These are phyloP conservation scores for Claviceps maximensis DNA, from an alignment of 2,329 filamentous ascomycete genomes.

Conservation along the genomic window DNA sequence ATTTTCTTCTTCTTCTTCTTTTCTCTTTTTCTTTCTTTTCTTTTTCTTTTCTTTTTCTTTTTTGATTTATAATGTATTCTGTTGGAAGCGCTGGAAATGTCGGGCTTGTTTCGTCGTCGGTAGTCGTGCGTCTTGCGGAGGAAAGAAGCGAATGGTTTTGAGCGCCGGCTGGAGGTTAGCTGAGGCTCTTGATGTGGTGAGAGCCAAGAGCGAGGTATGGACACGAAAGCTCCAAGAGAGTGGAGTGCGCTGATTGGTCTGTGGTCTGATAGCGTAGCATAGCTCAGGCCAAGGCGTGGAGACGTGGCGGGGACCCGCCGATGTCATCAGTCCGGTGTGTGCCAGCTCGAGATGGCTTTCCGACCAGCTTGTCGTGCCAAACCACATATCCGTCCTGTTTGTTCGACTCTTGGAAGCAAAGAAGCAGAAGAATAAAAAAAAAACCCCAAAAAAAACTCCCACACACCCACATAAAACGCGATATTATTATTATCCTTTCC, in stretches of 20 bases:
- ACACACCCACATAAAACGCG: background rate
- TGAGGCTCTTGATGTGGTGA: background rate
- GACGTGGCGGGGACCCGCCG: background rate
- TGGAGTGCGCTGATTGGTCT: conserved; percentile 19
- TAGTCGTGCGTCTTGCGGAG: too few relatives aligned
- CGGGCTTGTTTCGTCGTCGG: too few relatives aligned
- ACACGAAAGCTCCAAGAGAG: conserved; percentile 25
- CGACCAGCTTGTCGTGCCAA: background rate
- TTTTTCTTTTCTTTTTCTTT: too few relatives aligned
- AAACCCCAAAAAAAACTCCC: background rate
- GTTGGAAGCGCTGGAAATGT: too few relatives aligned
- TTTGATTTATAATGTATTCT: too few relatives aligned
- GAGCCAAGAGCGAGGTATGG: conserved; percentile 7
- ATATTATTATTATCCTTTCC: background rate
- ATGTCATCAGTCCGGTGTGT: background rate
- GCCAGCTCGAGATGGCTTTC: background rate
- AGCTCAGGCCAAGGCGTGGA: background rate
- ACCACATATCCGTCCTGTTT: background rate
- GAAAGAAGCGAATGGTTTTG: background rate
- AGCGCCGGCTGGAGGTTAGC: background rate
- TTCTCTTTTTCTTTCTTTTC: too few relatives aligned
- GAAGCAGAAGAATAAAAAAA: too few relatives aligned
- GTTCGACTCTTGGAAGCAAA: too few relatives aligned
- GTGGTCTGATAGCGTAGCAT: too few relatives aligned
- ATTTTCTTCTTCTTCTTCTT: too few relatives aligned